These are phyloP conservation scores for Aspergillus affinis DNA, from an alignment of 495 filamentous ascomycete species.

Conservation along the genomic window DNA sequence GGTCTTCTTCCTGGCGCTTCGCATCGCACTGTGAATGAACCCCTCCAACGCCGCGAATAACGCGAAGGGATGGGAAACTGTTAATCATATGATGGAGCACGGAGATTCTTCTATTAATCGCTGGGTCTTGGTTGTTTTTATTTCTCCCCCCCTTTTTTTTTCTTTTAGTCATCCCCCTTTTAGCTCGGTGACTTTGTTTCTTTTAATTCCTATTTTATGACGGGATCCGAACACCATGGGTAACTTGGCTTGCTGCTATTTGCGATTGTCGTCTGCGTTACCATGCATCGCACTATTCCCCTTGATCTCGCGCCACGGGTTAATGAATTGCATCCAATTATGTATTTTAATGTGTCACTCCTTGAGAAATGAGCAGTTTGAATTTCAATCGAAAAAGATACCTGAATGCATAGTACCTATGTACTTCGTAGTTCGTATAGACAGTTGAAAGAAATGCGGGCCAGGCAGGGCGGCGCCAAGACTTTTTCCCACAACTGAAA, in stretches of 20 bases:
- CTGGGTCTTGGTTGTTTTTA: slow-evolving; percentile 9
- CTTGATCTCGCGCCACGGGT: slow-evolving; percentile 5
- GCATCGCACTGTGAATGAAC: slow-evolving; percentile 47
- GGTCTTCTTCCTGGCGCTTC: slow-evolving; percentile 47
- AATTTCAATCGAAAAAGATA: not conserved
- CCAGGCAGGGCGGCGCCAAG: slow-evolving; percentile 32
- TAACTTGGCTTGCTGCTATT: slow-evolving; percentile 3
- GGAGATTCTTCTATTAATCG: slow-evolving; percentile 2
- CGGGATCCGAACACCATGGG: not conserved
- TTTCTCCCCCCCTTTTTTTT: slow-evolving; percentile 4
- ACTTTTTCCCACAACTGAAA: slow-evolving; percentile 50
- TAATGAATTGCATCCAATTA: slow-evolving; percentile 4
- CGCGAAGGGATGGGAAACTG: not conserved
- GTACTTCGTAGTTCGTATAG: not conserved
- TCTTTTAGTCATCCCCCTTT: not conserved
- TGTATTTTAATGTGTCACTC: not conserved
- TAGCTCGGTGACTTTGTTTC: not conserved
- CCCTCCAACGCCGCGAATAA: not conserved
- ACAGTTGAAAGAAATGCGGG: not conserved
- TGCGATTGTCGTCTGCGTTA: slow-evolving; percentile 1
- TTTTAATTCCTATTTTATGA: not conserved
- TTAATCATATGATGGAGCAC: slow-evolving; percentile 7
- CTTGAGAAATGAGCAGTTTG: not conserved
- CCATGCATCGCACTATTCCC: slow-evolving; percentile 1
- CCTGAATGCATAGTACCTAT: not conserved